phyloP scores from a whole-genome alignment of 1,284 basidiomycete species.

The Malassezia sympodialis region DNA sequence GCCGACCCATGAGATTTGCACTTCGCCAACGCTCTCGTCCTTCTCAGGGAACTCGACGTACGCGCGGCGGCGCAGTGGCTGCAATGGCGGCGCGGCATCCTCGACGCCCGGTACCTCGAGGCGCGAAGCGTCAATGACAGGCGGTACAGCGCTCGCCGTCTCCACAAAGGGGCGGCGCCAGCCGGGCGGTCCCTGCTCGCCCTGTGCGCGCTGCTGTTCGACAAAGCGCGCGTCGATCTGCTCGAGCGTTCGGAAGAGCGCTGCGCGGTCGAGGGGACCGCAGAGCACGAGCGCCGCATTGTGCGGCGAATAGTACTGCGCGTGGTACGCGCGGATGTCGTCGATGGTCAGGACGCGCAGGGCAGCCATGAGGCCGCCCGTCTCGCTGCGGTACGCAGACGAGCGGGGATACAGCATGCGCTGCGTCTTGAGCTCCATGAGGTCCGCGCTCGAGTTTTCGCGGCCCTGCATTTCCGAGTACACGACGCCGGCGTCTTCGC shows the following conservation, averaged over 20 bases:
- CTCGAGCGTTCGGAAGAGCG: constrained; percentile 58
- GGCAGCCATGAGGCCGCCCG: constrained; percentile 87
- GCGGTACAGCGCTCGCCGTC: constrained; percentile 62
- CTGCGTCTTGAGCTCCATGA: constrained; percentile 62
- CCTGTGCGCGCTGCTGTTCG: constrained; percentile 50
- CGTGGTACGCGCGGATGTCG: constrained; percentile 78
- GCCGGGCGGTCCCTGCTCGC: constrained; percentile 61
- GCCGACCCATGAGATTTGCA: constrained; percentile 70
- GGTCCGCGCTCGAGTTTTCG: constrained; percentile 79
- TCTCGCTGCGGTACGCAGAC: constrained; percentile 90
- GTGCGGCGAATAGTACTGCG: constrained; percentile 83
- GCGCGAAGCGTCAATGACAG: constrained; percentile 49
- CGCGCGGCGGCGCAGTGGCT: constrained; percentile 51
- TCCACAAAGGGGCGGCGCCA: constrained; percentile 95
- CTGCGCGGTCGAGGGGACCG: constrained; percentile 60
- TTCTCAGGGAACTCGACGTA: constrained; percentile 91
- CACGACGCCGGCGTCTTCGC: constrained; percentile 88
- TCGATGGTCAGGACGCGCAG: constrained; percentile 75
- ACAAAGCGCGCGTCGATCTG: constrained; percentile 35
- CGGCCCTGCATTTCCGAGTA: constrained; percentile 80
- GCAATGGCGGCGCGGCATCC: constrained; percentile 28
- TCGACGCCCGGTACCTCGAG: constrained; percentile 28
- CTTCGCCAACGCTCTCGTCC: constrained; percentile 85
- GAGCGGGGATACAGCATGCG: constrained; percentile 66
- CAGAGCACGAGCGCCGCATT: constrained; percentile 76